Evolutionary conservation across 2,329 filamentous ascomycete species (phyloP), one percentile per base, ranked within the genome.

Genomic region (Colletotrichum trifolii): DNA sequence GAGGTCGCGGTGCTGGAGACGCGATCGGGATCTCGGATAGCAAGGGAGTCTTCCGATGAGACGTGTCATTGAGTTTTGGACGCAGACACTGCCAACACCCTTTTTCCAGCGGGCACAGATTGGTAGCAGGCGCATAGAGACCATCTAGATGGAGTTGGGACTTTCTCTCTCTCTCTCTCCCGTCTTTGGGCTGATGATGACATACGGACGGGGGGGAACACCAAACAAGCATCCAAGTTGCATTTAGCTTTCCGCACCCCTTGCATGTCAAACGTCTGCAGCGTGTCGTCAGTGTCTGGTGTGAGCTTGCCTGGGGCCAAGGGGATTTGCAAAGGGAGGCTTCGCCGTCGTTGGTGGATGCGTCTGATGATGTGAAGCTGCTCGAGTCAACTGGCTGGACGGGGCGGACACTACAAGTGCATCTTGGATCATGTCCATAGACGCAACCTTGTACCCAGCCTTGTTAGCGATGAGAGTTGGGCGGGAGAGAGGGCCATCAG

Each of bases 1-100:
- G 52, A 63, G 12, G 11, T 63, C n/a, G 34, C 63, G 9, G 47
- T 57, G 33, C 58, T 66, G 8, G 63, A 66, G 5, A 66, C 63
- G 15, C 58, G 63, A 6, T 56, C 58, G 13, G 63, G 63, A n/a
- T 66, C 58, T 38, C 52, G 63, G n/a, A 63, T 66, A 33, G 10
- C 43, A 25, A 46, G 46, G 47, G 58, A 66, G 12, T 11, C 15
- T 34, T 58, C 48, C 17, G 53, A 62, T 10, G 49, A 43, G 40
- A 33, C n/a, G 8, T 12, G 13, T 11, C 58, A 46, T 43, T 43
- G 47, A 63, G 58, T 46, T 53, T 53, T 17, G 25, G 25, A 39
- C 54, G 48, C 43, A 35, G 43, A 17, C 13, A 5, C 25, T 25
- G 25, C 25, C 3, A 1, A 25, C 1, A 25, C 25, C 25, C 25